Conservation (phyloP, 2,329 filamentous ascomycete genomes). For the Sporothrix phasma region DNA sequence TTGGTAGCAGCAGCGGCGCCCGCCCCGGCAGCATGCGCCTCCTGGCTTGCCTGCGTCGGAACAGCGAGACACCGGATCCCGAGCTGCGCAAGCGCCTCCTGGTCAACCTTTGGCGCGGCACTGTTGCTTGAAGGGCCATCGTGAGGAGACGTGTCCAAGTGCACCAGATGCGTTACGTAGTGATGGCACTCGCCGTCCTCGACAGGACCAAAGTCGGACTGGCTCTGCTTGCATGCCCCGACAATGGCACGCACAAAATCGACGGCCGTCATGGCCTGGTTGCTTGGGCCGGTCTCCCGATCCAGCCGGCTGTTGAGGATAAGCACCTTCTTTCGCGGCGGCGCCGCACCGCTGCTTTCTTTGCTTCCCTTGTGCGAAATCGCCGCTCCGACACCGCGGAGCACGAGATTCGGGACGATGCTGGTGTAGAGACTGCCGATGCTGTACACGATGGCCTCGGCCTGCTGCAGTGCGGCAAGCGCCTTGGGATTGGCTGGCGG, state of each 20-base stretch:
- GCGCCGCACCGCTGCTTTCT: too few relatives aligned
- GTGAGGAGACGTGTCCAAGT: constrained; percentile 51
- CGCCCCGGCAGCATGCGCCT: constrained; percentile 25
- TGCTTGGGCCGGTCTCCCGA: constrained; percentile 70
- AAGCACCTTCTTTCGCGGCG: constrained; percentile 57
- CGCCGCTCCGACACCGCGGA: constrained; percentile 61
- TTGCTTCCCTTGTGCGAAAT: constrained; percentile 35
- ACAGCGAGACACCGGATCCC: constrained; percentile 71
- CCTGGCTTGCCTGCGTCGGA: constrained; percentile 47
- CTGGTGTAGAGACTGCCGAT: constrained; percentile 93
- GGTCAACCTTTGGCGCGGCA: constrained; percentile 54
- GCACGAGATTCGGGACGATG: constrained; percentile 70
- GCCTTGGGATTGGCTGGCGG: constrained; percentile 76
- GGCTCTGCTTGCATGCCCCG: constrained; percentile 60
- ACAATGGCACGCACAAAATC: constrained; percentile 79
- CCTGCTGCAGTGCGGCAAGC: constrained; percentile 52
- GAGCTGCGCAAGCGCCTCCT: constrained; percentile 47
- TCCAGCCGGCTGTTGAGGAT: constrained; percentile 78
- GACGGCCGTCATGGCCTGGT: constrained; percentile 55
- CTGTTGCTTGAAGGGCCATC: constrained; percentile 30
- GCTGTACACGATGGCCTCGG: constrained; percentile 71
- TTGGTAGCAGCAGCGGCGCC: background rate
- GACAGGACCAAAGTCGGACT: constrained; percentile 33
- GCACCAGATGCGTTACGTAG: constrained; percentile 78
- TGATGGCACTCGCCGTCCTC: constrained; percentile 41